phyloP scores from a whole-genome alignment of 2,329 filamentous ascomycete species.

The Penicillium sp. region DNA sequence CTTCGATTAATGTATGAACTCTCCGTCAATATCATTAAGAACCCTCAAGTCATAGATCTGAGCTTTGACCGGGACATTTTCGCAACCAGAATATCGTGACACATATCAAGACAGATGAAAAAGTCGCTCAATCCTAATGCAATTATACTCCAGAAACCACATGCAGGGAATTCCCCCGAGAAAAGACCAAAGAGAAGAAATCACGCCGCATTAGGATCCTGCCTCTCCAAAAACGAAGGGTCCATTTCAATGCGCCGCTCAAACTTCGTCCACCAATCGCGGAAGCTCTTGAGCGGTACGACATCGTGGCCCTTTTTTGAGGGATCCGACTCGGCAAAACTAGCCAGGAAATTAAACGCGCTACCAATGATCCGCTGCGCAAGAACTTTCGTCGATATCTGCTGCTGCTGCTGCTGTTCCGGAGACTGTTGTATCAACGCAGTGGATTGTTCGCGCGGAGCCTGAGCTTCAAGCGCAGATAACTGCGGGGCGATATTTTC shows the following conservation, averaged over 20 bases:
- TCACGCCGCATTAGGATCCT: conserved; percentile 45
- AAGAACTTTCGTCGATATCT: conserved; percentile 69
- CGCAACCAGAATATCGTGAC: conserved; percentile 4
- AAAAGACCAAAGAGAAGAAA: neutral
- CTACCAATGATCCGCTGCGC: conserved; percentile 95
- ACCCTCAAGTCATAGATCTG: neutral
- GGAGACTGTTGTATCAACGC: conserved; percentile 31
- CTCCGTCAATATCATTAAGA: too few relatives aligned
- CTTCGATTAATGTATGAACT: neutral
- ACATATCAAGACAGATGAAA: conserved; percentile 3
- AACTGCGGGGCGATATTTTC: conserved; percentile 69
- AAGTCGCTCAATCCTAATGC: conserved; percentile 12
- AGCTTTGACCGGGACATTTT: neutral
- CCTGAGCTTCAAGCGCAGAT: conserved; percentile 51
- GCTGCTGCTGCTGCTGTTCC: conserved; percentile 27
- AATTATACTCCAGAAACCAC: conserved; percentile 6
- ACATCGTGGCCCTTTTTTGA: conserved; percentile 68
- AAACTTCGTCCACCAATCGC: conserved; percentile 98
- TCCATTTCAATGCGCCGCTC: conserved; percentile 81
- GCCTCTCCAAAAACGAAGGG: conserved; percentile 81
- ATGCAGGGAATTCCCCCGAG: neutral
- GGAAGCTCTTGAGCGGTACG: conserved; percentile 89
- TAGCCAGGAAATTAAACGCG: conserved; percentile 92
- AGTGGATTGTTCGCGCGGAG: conserved; percentile 28
- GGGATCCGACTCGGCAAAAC: conserved; percentile 67